Conservation (phyloP, 2,329 filamentous ascomycete genomes). For the Sporothrix dimorphospora region DNA sequence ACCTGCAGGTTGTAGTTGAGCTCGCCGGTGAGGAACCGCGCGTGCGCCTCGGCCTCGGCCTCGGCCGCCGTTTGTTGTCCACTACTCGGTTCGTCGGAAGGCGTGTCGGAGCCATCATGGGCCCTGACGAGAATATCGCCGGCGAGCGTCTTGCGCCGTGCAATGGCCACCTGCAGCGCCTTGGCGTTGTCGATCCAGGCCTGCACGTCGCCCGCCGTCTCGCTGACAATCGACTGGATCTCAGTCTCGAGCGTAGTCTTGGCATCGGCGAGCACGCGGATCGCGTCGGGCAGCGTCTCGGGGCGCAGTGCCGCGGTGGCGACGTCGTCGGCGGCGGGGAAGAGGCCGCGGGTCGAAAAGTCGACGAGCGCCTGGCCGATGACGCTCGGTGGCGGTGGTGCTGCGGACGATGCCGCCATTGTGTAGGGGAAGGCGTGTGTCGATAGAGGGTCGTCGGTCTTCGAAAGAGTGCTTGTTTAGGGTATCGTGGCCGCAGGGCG, state of each 20-base stretch:
- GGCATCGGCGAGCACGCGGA: conserved; percentile 48
- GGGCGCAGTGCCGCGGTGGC: conserved; percentile 44
- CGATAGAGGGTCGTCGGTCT: neutral
- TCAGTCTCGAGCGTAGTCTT: conserved; percentile 59
- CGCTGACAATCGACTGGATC: conserved; percentile 74
- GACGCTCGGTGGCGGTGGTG: conserved; percentile 19
- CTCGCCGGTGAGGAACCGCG: conserved; percentile 61
- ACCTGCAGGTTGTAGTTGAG: conserved; percentile 63
- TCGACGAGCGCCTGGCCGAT: conserved; percentile 63
- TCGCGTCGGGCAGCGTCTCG: conserved; percentile 46
- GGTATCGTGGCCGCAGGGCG: neutral
- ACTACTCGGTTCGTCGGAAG: conserved; percentile 49
- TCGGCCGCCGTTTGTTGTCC: conserved; percentile 51
- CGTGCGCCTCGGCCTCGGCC: conserved; percentile 57
- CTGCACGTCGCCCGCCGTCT: conserved; percentile 77
- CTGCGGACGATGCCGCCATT: conserved; percentile 18
- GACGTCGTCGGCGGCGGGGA: conserved; percentile 51
- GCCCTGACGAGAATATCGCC: conserved; percentile 79
- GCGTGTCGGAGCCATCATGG: conserved; percentile 56
- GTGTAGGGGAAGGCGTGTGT: neutral
- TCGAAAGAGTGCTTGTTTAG: neutral
- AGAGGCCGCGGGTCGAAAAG: conserved; percentile 56
- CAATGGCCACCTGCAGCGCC: conserved; percentile 82
- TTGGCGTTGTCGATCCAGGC: conserved; percentile 86
- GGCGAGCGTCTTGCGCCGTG: conserved; percentile 76